Percentiles rank a stretch among this genome's conserved stretches.
These are phyloP conservation scores for Phytophthora pini DNA, from an alignment of 352 stramenopile genomes.

Conservation along the genomic window DNA sequence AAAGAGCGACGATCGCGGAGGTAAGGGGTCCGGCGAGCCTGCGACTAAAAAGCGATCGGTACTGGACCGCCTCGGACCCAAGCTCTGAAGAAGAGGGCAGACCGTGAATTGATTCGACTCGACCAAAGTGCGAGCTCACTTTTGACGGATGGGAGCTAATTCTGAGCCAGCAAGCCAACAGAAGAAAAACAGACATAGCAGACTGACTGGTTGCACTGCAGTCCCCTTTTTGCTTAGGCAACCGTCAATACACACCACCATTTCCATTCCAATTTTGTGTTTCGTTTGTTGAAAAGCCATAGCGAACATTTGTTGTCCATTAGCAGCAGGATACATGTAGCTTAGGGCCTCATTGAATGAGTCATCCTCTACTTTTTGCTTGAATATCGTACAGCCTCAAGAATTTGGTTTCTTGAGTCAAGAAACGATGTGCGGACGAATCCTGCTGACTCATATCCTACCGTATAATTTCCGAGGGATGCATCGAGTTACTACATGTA, in stretches of 20 bases:
- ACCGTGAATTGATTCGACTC: constrained; percentile 4
- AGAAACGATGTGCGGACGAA: no score
- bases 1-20: constrained; percentile 53
- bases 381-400: no score
- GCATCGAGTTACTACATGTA: no score
- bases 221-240: background rate
- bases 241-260: background rate
- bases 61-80: constrained; percentile 81
- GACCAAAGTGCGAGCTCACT: no score
- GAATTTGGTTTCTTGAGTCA: no score
- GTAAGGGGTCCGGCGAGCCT: constrained; percentile 58
- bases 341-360: no score
- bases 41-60: constrained; percentile 86
- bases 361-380: no score
- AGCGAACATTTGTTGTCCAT: no score
- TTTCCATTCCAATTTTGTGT: background rate
- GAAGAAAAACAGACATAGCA: background rate
- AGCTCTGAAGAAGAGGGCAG: constrained; percentile 38
- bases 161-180: background rate
- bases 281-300: background rate
- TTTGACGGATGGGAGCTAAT: background rate
- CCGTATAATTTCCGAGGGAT: no score
- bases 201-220: background rate
- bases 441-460: no score
- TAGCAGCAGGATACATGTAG: no score